Evolutionary conservation across 2,329 filamentous ascomycete genomes (phyloP), one percentile per base, ranked within the genome.

Genomic region (Trichoderma endophyticum): DNA sequence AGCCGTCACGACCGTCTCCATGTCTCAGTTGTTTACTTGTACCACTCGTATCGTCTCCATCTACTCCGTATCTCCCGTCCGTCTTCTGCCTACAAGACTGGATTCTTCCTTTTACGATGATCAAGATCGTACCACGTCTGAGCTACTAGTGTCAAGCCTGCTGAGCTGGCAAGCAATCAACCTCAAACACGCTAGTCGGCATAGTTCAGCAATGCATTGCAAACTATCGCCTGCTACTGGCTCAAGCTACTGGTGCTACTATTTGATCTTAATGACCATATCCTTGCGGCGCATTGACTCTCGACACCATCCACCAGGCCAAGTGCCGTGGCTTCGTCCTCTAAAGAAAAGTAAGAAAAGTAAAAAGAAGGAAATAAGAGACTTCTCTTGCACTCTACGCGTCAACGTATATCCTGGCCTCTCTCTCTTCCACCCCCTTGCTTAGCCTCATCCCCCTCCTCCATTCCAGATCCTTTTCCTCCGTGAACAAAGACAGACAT

Each of bases 131-230:
- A 60, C 65, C 65, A 60, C 64, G 26, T 59, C 26, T 24, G 64
- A 32, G 64, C 32, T 59, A 24, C 32, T 59, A 24, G 62, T 65
- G 39, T 24, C 26, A 3, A 32, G 14, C 28, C 30, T 68, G 54
- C 51, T 68, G 54, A 28, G 65, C 65, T 67, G 64, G 64, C 64
- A 68, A 68, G 54, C 14, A 68, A 68, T 68, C 36, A 43, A 68
- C 26, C 28, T 60, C 65, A 68, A 68, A 68, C 65, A 11, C 65
- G 34, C 65, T 68, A 68, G 62, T 54, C n/a, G 15, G 18, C 12
- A 32, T 48, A 64, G 61, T 64, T 64, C 30, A 36, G 65, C 34
- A 15, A 60, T 18, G 54, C 34, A 59, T 57, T 57, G 26, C 34
- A 28, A 21, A 36, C 54, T 67, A 57, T 43, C 56, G 51, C 24